These are phyloP conservation scores for Albifimbria verrucaria DNA, from an alignment of 2,329 filamentous ascomycete genomes.

Conservation along the genomic window DNA sequence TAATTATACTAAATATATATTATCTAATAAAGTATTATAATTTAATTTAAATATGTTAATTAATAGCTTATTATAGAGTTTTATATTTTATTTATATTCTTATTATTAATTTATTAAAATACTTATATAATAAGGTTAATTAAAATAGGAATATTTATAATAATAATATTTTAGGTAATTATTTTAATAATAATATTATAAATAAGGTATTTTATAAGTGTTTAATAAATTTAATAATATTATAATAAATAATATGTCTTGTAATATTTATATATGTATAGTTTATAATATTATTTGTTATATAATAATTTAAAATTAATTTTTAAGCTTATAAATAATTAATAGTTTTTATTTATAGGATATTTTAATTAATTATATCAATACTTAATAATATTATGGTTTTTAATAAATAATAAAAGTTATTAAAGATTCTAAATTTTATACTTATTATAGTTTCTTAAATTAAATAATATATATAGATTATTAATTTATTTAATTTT, in stretches of 20 bases:
- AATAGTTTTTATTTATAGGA: background rate
- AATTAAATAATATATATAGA: background rate
- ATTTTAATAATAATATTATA: background rate
- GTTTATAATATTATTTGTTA: background rate
- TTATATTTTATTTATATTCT: background rate
- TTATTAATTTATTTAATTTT: background rate
- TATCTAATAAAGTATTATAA: background rate
- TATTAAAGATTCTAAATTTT: background rate
- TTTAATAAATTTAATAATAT: background rate
- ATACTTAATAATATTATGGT: background rate
- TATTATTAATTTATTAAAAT: no score
- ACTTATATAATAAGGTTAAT: constrained; percentile 2
- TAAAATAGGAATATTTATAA: background rate
- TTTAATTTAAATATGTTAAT: background rate
- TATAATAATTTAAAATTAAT: background rate
- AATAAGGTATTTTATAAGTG: background rate
- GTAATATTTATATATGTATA: background rate
- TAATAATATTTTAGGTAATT: background rate
- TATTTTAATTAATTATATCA: background rate
- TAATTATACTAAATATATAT: background rate
- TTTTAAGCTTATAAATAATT: background rate
- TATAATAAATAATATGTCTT: background rate
- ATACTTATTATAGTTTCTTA: background rate
- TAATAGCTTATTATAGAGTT: background rate
- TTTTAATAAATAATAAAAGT: background rate